Evolutionary conservation across 306 rosid species (phyloP), one percentile per base, ranked within the genome.

Genomic region (Benincasa hispida): DNA sequence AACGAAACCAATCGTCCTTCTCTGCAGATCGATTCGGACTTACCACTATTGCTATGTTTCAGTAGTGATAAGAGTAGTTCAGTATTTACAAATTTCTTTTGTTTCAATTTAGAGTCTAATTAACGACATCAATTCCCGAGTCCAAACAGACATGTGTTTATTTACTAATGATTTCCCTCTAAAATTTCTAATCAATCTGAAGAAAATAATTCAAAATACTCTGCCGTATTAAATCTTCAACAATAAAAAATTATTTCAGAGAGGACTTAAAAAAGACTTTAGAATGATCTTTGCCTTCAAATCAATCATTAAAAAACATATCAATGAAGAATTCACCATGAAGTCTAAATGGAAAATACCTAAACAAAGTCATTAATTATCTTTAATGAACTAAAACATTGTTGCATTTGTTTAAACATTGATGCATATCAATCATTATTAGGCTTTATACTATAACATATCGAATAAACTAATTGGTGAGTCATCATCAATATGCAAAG

Each of bases 111-210:
- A n/a, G n/a, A n/a, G n/a, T n/a, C n/a, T n/a, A n/a, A n/a, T n/a
- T n/a, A n/a, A n/a, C n/a, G n/a, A n/a, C n/a, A n/a, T n/a, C n/a
- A n/a, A n/a, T n/a, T n/a, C n/a, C n/a, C n/a, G n/a, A n/a, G n/a
- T n/a, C n/a, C n/a, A n/a, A n/a, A n/a, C n/a, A n/a, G n/a, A n/a
- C n/a, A n/a, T n/a, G n/a, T n/a, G n/a, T n/a, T n/a, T n/a, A n/a
- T n/a, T n/a, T n/a, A n/a, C n/a, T 94, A 45, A 90, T 79, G 60
- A 94, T 94, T 82, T 91, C 98, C 79, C 98, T 87, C 72, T 84
- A 90, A 81, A 94, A 96, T 84, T 88, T 87, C 87, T 87, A 91
- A 42, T 90, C 96, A 80, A 94, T 94, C 98, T 94, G 90, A 83
- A 73, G 83, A 72, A 69, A 74, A 72, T 0, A 72, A 24, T 42